These are phyloP conservation scores for Calycina herbarum DNA, from an alignment of 2,329 filamentous ascomycete genomes.

Conservation along the genomic window DNA sequence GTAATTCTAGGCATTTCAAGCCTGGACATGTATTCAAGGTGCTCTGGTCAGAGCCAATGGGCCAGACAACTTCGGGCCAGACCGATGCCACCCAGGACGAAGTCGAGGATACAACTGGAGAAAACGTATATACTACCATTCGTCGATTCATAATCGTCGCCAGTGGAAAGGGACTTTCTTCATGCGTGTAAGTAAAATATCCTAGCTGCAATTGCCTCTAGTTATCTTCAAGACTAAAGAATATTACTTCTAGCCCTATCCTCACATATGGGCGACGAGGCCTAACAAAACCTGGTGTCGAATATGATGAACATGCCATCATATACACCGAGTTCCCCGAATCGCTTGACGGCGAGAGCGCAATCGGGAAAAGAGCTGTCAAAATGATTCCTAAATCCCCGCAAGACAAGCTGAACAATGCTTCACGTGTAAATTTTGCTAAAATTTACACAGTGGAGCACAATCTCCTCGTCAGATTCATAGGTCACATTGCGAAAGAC, in stretches of 20 bases:
- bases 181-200: neutral
- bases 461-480: slow-evolving; percentile 30
- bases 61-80: neutral
- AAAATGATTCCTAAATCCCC: slow-evolving; percentile 4
- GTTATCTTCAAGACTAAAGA: neutral
- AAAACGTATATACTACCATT: neutral
- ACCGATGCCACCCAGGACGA: neutral
- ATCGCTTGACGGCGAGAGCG: slow-evolving; percentile 7
- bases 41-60: neutral
- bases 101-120: neutral
- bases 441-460: slow-evolving; percentile 34
- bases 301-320: slow-evolving; percentile 13
- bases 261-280: slow-evolving; percentile 6
- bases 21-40: neutral
- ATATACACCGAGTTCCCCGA: slow-evolving; percentile 10
- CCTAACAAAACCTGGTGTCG: slow-evolving; percentile 17
- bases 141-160: neutral
- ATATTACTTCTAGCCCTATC: slow-evolving; percentile 2
- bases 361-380: slow-evolving; percentile 14
- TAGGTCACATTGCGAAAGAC: slow-evolving; percentile 21
- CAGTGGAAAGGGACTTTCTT: neutral
- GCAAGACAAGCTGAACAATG: slow-evolving; percentile 15
- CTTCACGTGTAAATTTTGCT: slow-evolving; percentile 30
- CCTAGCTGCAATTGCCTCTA: neutral
- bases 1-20: neutral